A percentile compares a stretch with the other conserved stretches of the same genome.
phyloP scores from a whole-genome alignment of 768 basidiomycete genomes.

The Candolleomyces eurysporus region DNA sequence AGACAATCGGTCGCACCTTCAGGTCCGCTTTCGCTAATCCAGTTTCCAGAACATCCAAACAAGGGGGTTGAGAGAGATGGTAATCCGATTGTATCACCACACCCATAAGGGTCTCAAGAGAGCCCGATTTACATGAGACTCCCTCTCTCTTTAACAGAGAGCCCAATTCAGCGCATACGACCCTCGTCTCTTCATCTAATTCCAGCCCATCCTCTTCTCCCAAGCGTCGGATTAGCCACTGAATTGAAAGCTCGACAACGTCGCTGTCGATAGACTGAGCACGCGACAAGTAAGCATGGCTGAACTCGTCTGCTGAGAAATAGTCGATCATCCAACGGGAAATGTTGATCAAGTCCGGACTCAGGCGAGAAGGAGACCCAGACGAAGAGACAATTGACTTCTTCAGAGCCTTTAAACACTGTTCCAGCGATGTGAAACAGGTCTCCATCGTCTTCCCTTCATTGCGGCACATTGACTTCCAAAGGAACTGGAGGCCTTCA shows the following conservation, averaged over 20 bases:
- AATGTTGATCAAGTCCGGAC: slow-evolving; percentile 1
- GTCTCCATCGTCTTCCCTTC: too few relatives aligned
- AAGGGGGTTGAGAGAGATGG: slow-evolving; percentile 42
- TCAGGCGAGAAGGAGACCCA: background rate
- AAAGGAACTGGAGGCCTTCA: background rate
- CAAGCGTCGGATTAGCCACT: slow-evolving; percentile 2
- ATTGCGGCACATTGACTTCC: background rate
- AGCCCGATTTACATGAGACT: slow-evolving; percentile 40
- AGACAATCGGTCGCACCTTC: slow-evolving; percentile 50
- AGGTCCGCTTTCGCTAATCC: slow-evolving; percentile 44
- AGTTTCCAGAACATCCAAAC: slow-evolving; percentile 42
- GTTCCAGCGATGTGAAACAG: background rate
- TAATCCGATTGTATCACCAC: slow-evolving; percentile 51
- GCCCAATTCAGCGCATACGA: background rate
- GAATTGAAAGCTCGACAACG: slow-evolving; percentile 1
- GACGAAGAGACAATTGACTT: background rate
- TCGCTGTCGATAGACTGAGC: background rate
- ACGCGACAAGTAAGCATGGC: too few relatives aligned
- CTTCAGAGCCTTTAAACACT: background rate
- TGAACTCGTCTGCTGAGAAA: background rate
- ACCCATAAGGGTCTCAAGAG: slow-evolving; percentile 67
- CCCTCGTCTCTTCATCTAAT: background rate
- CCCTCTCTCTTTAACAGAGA: slow-evolving; percentile 26
- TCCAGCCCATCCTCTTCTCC: background rate
- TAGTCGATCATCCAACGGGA: background rate